These are phyloP conservation scores for Hypoxylon sp. DNA, from an alignment of 2,329 filamentous ascomycete species.

Conservation along the genomic window DNA sequence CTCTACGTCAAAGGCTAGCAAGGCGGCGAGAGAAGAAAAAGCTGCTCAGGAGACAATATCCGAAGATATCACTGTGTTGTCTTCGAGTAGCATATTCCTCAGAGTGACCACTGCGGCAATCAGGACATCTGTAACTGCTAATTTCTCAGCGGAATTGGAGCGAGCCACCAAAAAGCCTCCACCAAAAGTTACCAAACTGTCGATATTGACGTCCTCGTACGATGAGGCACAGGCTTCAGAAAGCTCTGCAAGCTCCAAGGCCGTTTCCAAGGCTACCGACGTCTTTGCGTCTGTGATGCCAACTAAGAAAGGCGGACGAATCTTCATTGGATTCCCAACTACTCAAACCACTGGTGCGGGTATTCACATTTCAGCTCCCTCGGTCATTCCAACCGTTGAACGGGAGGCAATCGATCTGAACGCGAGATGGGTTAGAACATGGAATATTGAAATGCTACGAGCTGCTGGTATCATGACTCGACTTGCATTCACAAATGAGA, in stretches of 20 bases:
- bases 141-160: constrained; percentile 88
- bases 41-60: constrained; percentile 72
- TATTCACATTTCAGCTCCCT: constrained; percentile 94
- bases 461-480: constrained; percentile 92
- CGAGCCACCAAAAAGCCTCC: constrained; percentile 97
- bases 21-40: constrained; percentile 74
- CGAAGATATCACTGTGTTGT: constrained; percentile 79
- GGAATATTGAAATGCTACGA: constrained; percentile 94
- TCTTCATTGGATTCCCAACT: constrained; percentile 98
- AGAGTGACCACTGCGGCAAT: constrained; percentile 88
- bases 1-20: constrained; percentile 64
- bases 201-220: constrained; percentile 91
- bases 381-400: constrained; percentile 96
- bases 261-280: constrained; percentile 74
- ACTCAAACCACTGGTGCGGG: constrained; percentile 96
- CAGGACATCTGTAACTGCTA: constrained; percentile 78
- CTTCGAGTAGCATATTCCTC: constrained; percentile 87
- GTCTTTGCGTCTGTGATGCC: constrained; percentile 93
- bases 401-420: constrained; percentile 97
- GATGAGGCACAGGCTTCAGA: constrained; percentile 81
- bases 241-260: constrained; percentile 62
- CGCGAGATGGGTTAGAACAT: constrained; percentile 91
- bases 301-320: constrained; percentile 85
- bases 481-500: constrained; percentile 89
- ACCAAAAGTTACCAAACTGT: constrained; percentile 86